A percentile compares a stretch with the other conserved stretches of the same genome.
phyloP scores from a whole-genome alignment of 164 flowering plant species.

The Vitis labrusca region DNA sequence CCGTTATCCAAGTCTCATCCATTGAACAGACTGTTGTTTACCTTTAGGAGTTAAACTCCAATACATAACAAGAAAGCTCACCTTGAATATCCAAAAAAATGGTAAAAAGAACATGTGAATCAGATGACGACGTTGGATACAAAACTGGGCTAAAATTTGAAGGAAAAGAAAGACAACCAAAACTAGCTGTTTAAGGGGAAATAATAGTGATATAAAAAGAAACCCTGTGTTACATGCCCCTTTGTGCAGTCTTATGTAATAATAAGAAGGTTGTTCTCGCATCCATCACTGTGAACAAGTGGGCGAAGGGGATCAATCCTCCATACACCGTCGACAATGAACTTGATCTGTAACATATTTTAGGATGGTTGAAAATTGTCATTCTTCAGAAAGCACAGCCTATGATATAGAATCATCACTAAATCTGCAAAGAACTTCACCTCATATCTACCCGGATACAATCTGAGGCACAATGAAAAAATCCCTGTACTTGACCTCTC shows the following conservation, averaged over 20 bases:
- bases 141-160: too few species aligned
- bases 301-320: constrained; percentile 84
- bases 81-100: too few species aligned
- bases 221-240: not conserved
- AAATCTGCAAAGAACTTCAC: constrained; percentile 23
- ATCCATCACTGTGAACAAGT: constrained; percentile 48
- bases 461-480: constrained; percentile 58
- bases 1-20: too few species aligned
- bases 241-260: constrained; percentile 26
- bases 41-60: too few species aligned
- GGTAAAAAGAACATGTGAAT: too few species aligned
- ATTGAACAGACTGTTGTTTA: too few species aligned
- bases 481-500: constrained; percentile 63
- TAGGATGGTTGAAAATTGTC: not conserved
- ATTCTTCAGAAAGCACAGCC: not conserved
- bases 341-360: constrained; percentile 65
- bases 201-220: too few species aligned
- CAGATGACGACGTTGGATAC: too few species aligned
- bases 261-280: constrained; percentile 73
- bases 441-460: constrained; percentile 93
- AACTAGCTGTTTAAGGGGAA: too few species aligned
- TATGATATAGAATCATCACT: not conserved
- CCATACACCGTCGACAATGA: constrained; percentile 91
- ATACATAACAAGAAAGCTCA: too few species aligned
- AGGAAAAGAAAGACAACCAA: too few species aligned